phyloP scores from a whole-genome alignment of 2,329 filamentous ascomycete species.

The Alternaria panax region DNA sequence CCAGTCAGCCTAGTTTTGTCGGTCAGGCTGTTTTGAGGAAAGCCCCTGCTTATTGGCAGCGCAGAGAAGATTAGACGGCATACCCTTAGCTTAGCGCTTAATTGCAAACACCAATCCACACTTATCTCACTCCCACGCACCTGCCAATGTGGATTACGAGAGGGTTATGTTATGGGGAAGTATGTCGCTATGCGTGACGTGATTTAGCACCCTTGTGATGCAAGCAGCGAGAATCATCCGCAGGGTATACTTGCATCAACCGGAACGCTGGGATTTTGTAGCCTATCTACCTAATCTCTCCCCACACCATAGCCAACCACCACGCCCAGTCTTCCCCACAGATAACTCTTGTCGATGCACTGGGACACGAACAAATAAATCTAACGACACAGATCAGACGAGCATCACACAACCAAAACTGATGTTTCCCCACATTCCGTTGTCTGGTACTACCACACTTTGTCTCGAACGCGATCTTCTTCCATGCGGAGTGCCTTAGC shows the following conservation, averaged over 20 bases:
- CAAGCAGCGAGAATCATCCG: constrained; percentile 25
- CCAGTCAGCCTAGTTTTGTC: constrained; percentile 36
- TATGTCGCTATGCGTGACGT: constrained; percentile 39
- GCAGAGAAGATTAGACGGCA: constrained; percentile 32
- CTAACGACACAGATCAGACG: constrained; percentile 19
- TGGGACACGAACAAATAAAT: constrained; percentile 1
- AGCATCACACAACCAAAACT: constrained; percentile 21
- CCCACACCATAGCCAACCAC: constrained; percentile 11
- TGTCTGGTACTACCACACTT: constrained; percentile 18
- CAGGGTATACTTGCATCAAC: constrained; percentile 27
- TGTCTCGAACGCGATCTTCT: constrained; percentile 11
- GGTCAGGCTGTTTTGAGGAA: constrained; percentile 21
- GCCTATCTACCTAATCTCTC: constrained; percentile 16
- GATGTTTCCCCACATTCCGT: constrained; percentile 17
- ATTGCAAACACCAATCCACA: constrained; percentile 37
- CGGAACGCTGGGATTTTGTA: constrained; percentile 19
- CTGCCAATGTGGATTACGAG: constrained; percentile 38
- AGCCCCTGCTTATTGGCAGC: constrained; percentile 41
- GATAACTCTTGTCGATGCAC: constrained; percentile 19
- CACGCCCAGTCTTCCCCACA: constrained; percentile 24
- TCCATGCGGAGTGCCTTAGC: constrained; percentile 25
- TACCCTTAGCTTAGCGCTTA: constrained; percentile 44
- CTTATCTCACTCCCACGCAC: constrained; percentile 4
- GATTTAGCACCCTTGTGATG: constrained; percentile 42
- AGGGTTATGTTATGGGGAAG: constrained; percentile 29